Evolutionary conservation across 768 basidiomycete genomes (phyloP).

Genomic region (Amanita pseudoporphyria): DNA sequence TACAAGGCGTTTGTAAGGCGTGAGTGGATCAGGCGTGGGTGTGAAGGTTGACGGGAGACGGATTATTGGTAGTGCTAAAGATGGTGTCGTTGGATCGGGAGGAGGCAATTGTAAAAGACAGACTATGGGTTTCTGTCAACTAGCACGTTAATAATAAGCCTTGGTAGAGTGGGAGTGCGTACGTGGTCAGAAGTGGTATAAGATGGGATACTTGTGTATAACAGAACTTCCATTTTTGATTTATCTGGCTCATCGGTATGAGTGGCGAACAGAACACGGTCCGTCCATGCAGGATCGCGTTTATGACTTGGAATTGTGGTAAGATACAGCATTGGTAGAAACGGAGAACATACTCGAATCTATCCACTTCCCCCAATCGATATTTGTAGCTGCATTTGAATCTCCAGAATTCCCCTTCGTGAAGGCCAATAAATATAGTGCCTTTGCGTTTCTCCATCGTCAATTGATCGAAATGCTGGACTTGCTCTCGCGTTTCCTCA

Average conservation of each 20-base stretch:
- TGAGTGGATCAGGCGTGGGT: conserved; percentile 45
- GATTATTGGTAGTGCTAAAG: conserved; percentile 27
- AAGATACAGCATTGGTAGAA: not conserved
- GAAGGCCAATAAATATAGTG: conserved; percentile 58
- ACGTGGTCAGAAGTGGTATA: conserved; percentile 91
- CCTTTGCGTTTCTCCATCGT: conserved; percentile 52
- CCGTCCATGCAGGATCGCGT: conserved; percentile 87
- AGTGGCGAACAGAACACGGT: conserved; percentile 81
- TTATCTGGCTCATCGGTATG: conserved; percentile 45
- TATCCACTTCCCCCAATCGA: conserved; percentile 68
- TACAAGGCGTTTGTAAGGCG: conserved; percentile 46
- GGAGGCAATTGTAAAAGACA: conserved; percentile 57
- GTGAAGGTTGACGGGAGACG: conserved; percentile 40
- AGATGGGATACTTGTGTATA: conserved; percentile 75
- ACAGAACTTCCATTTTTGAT: conserved; percentile 50
- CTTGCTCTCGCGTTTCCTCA: conserved; percentile 42
- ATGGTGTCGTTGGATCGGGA: conserved; percentile 16
- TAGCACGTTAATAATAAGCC: not conserved
- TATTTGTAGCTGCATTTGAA: conserved; percentile 95
- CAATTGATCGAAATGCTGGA: conserved; percentile 72
- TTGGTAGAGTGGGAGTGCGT: conserved; percentile 17
- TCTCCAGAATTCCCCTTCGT: conserved; percentile 80
- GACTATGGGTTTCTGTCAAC: conserved; percentile 75
- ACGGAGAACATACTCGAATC: conserved; percentile 52
- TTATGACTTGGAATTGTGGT: conserved; percentile 33